These are phyloP conservation scores for Pseudonitzschia pungens DNA, from an alignment of 108 stramenopile species.

Conservation along the genomic window DNA sequence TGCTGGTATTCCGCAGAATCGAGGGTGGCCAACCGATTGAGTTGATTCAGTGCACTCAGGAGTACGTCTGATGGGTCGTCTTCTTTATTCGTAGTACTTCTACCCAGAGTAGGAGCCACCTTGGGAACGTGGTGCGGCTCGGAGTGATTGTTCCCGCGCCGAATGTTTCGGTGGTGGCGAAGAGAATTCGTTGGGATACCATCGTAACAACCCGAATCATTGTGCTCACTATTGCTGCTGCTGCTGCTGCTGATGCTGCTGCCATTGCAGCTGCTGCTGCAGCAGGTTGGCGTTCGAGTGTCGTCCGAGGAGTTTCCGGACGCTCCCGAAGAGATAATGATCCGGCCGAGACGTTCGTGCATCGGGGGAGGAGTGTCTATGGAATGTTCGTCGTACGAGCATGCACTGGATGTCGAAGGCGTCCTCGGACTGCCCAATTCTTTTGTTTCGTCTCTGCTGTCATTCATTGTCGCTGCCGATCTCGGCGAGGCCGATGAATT, in stretches of 20 bases:
- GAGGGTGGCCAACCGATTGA: slow-evolving; percentile 27
- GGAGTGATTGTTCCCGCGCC: background rate
- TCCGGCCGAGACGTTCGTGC: background rate
- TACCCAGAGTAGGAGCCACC: too few relatives aligned
- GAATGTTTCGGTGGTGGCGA: background rate
- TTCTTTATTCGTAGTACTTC: too few relatives aligned
- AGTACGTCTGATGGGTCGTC: slow-evolving; percentile 4
- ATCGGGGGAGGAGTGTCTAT: background rate
- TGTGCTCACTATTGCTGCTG: too few relatives aligned
- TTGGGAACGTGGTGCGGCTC: background rate
- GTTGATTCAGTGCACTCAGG: slow-evolving; percentile 14
- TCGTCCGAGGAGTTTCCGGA: background rate
- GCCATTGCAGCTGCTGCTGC: background rate
- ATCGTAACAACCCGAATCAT: background rate
- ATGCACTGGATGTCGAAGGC: background rate
- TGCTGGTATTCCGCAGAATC: slow-evolving; percentile 32
- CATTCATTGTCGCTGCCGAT: background rate
- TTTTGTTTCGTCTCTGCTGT: background rate
- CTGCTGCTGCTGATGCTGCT: background rate
- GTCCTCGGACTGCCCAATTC: slow-evolving; percentile 1
- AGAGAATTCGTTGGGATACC: background rate
- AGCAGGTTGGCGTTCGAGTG: background rate
- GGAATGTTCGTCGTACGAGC: slow-evolving; percentile 7
- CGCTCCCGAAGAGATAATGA: background rate
- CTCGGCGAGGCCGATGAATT: background rate